A percentile compares a stretch with the other conserved stretches of the same genome.
These are phyloP conservation scores for Candida quercuum DNA, from an alignment of 805 yeast genomes.

Conservation along the genomic window DNA sequence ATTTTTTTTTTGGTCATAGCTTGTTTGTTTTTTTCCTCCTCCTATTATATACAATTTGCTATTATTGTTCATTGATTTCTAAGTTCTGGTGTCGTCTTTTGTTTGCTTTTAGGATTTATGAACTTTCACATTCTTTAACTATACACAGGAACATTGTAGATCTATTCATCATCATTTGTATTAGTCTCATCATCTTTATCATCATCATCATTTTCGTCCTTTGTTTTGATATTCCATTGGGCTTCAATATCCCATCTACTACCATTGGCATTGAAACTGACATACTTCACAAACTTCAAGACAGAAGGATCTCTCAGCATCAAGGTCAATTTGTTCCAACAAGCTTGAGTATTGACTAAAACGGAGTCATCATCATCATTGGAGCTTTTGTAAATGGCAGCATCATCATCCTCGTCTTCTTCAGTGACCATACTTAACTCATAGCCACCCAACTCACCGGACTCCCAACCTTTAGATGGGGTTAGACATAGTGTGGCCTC, in stretches of 20 bases:
- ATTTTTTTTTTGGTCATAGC: neutral
- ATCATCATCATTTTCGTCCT: conserved; percentile 35
- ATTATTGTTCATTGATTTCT: neutral
- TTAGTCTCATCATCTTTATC: conserved; percentile 3
- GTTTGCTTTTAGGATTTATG: conserved; percentile 7
- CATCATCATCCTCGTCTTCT: conserved; percentile 57
- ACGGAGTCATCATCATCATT: conserved; percentile 70
- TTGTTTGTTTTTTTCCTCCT: neutral
- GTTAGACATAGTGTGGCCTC: conserved; percentile 84
- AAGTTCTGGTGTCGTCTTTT: neutral
- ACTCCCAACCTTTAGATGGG: conserved; percentile 78
- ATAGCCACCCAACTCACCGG: conserved; percentile 92
- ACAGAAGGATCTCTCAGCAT: conserved; percentile 82
- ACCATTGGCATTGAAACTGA: conserved; percentile 81
- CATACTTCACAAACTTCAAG: conserved; percentile 89
- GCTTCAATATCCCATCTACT: conserved; percentile 87
- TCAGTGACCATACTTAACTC: conserved; percentile 76
- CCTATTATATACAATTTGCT: too few species aligned
- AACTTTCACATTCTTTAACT: too few species aligned
- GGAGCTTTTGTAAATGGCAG: conserved; percentile 66
- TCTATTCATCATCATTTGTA: too few species aligned
- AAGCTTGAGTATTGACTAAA: conserved; percentile 71
- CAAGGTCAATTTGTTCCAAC: conserved; percentile 74
- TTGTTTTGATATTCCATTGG: conserved; percentile 67
- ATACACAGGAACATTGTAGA: too few species aligned